Evolutionary conservation across 148 eudicot genomes (phyloP).

Genomic region (Silene latifolia): DNA sequence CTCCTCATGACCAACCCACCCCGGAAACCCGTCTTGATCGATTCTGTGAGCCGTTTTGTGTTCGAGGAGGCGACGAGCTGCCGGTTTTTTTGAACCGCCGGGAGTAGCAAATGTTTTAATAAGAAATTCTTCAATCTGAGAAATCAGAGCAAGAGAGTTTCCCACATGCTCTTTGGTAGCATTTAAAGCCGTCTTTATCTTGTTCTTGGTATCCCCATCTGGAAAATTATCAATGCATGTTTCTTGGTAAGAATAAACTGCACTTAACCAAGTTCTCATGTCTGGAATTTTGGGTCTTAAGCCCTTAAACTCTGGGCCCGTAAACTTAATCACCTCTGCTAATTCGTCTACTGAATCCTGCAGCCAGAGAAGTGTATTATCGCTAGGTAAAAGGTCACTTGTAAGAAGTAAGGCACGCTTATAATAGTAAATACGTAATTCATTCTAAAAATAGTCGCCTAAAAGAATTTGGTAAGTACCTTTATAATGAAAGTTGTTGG

Average conservation of each 20-base stretch:
- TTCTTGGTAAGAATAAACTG: slow-evolving; percentile 70
- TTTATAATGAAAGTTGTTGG: no score
- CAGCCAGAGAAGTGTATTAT: neutral
- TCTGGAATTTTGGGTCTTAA: slow-evolving; percentile 33
- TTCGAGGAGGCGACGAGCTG: slow-evolving; percentile 23
- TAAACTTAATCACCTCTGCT: slow-evolving; percentile 27
- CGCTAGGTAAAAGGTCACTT: neutral
- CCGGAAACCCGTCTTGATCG: slow-evolving; percentile 37
- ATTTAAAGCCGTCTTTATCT: slow-evolving; percentile 36
- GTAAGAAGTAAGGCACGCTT: neutral
- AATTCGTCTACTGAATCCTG: slow-evolving; percentile 68
- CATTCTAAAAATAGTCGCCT: no score
- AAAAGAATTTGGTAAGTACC: no score
- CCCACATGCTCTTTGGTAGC: slow-evolving; percentile 45
- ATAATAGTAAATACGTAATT: neutral
- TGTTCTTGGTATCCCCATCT: slow-evolving; percentile 39
- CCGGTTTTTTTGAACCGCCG: neutral
- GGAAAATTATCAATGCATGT: slow-evolving; percentile 78
- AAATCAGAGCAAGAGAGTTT: slow-evolving; percentile 67
- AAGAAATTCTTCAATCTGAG: slow-evolving; percentile 32
- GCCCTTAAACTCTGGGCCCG: slow-evolving; percentile 24
- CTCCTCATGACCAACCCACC: slow-evolving; percentile 51
- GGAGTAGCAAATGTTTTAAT: slow-evolving; percentile 16
- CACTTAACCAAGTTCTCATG: slow-evolving; percentile 73
- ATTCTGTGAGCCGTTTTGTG: neutral